Conservation (phyloP, 176 grass and related monocot genomes). For the Chloris gayana region DNA sequence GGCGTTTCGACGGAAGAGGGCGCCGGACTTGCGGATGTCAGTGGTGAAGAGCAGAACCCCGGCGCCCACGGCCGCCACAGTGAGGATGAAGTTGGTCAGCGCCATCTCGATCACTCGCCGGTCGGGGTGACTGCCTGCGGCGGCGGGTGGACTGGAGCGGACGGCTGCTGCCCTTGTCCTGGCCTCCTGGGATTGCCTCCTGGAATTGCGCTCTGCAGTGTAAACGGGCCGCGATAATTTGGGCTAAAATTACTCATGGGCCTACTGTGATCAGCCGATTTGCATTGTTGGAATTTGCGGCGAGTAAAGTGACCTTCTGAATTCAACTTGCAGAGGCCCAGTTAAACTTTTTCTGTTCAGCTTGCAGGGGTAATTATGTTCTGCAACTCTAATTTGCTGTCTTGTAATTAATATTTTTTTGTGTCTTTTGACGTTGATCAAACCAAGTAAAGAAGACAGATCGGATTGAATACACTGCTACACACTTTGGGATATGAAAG, state of each 20-base stretch:
- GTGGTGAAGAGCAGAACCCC: constrained; percentile 78
- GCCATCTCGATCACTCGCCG: constrained; percentile 55
- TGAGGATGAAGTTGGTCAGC: constrained; percentile 85
- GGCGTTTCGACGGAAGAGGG: constrained; percentile 83
- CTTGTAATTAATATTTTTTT: no score
- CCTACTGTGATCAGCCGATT: not conserved
- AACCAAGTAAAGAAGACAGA: no score
- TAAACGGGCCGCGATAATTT: not conserved
- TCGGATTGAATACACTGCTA: no score
- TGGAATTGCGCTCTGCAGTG: not conserved
- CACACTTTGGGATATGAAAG: no score
- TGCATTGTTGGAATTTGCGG: no score
- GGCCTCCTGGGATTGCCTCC: no score
- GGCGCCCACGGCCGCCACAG: constrained; percentile 60
- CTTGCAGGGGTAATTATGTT: no score
- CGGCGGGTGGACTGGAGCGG: not conserved
- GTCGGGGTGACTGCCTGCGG: not conserved
- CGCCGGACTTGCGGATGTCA: constrained; percentile 75
- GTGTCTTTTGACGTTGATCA: no score
- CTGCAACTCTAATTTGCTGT: no score
- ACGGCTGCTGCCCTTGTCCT: not conserved
- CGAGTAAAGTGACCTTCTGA: no score
- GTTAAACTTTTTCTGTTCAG: not conserved
- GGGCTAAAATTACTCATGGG: not conserved
- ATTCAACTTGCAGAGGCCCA: not conserved